phyloP scores from a whole-genome alignment of 2,329 filamentous ascomycete genomes.

The Fusarium abutilonis region DNA sequence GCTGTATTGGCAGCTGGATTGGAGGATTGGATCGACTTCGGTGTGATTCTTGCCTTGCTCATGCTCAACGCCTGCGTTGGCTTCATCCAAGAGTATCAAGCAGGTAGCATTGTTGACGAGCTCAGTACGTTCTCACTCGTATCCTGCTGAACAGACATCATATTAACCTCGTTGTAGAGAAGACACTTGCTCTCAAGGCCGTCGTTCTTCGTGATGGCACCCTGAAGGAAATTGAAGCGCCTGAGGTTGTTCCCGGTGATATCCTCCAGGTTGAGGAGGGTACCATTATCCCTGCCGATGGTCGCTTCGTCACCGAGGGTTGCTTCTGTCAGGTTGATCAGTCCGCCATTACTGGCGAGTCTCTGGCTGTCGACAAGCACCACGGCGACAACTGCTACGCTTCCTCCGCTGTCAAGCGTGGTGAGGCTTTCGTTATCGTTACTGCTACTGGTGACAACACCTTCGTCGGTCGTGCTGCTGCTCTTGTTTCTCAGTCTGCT shows the following conservation, averaged over 20 bases:
- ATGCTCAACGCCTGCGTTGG: slow-evolving; percentile 86
- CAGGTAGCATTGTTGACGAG: no score
- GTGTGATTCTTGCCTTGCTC: slow-evolving; percentile 85
- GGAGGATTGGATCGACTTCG: slow-evolving; percentile 91
- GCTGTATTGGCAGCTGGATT: slow-evolving; percentile 85
- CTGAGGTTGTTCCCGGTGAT: slow-evolving; percentile 88
- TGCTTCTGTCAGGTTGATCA: slow-evolving; percentile 91
- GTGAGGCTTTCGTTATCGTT: slow-evolving; percentile 83
- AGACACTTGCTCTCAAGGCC: slow-evolving; percentile 88
- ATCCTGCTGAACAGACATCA: no score
- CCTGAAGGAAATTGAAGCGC: slow-evolving; percentile 81
- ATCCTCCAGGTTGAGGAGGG: slow-evolving; percentile 90
- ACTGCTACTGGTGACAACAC: slow-evolving; percentile 89
- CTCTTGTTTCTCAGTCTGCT: slow-evolving; percentile 81
- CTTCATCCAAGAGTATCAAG: slow-evolving; percentile 87
- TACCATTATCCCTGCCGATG: slow-evolving; percentile 90
- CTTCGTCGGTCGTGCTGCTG: slow-evolving; percentile 88
- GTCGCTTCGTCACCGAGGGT: slow-evolving; percentile 83
- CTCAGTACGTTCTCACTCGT: no score
- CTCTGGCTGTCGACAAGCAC: slow-evolving; percentile 89
- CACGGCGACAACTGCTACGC: slow-evolving; percentile 82
- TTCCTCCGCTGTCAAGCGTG: slow-evolving; percentile 90
- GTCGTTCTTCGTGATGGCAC: slow-evolving; percentile 82
- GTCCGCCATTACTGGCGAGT: slow-evolving; percentile 91
- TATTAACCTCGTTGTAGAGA: slow-evolving; percentile 79